Evolutionary conservation across 768 basidiomycete species (phyloP).

Genomic region (Psilocybe cubensis): DNA sequence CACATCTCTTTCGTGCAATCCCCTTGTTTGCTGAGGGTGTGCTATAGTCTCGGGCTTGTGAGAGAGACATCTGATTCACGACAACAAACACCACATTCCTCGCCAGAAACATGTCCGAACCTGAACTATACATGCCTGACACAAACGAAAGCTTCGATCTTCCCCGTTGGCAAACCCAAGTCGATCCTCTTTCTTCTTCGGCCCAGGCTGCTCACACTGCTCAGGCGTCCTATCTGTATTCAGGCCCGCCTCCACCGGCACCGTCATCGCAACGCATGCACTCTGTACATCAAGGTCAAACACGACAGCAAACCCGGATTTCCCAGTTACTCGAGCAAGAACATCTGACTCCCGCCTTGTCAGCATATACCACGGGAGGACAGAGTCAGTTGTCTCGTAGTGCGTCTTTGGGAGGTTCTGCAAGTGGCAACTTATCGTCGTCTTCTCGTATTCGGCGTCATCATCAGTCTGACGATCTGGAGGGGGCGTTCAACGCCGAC

Average conservation of each 20-base stretch:
- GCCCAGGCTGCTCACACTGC: conserved; percentile 56
- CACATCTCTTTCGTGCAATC: conserved; percentile 8
- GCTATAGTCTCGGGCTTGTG: conserved; percentile 3
- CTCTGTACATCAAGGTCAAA: conserved; percentile 48
- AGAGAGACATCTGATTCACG: conserved; percentile 15
- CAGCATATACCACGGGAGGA: conserved; percentile 54
- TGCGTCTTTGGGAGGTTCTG: conserved; percentile 61
- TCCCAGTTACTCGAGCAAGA: conserved; percentile 73
- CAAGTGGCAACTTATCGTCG: conserved; percentile 34
- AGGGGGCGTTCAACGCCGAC: conserved; percentile 48
- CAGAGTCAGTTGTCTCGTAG: conserved; percentile 66
- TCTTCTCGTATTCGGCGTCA: conserved; percentile 62
- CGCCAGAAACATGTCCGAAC: conserved; percentile 65
- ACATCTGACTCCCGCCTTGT: conserved; percentile 40
- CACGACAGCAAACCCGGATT: conserved; percentile 59
- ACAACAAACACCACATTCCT: conserved; percentile 20
- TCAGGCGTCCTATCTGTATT: conserved; percentile 55
- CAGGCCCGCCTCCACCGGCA: conserved; percentile 59
- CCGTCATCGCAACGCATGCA: conserved; percentile 53
- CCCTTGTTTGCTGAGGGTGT: conserved; percentile 9
- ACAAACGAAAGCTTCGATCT: conserved; percentile 85
- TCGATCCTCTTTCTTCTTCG: conserved; percentile 55
- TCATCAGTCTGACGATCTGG: conserved; percentile 72
- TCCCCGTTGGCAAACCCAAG: conserved; percentile 70
- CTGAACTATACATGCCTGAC: conserved; percentile 77